phyloP scores from a whole-genome alignment of 768 basidiomycete species.

The Leccinum sublutescens region DNA sequence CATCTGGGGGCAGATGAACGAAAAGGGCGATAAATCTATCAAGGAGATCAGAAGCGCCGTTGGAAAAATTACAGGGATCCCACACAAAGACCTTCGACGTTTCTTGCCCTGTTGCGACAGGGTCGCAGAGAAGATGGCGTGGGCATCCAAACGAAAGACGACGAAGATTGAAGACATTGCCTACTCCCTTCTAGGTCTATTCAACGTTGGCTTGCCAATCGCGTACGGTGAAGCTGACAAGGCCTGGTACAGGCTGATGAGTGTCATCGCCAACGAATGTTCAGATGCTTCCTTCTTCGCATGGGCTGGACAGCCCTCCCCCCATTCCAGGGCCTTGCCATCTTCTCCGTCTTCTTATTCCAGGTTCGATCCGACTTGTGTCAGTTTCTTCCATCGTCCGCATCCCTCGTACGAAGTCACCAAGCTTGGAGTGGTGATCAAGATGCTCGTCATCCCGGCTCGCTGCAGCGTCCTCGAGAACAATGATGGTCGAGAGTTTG shows the following conservation, averaged over 20 bases:
- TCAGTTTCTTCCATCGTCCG: background rate
- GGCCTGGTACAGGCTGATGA: slow-evolving; percentile 24
- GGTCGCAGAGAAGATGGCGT: slow-evolving; percentile 21
- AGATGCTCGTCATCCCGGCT: slow-evolving; percentile 10
- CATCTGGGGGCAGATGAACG: slow-evolving; percentile 1
- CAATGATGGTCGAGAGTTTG: slow-evolving; percentile 7
- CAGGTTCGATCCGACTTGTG: slow-evolving; percentile 2
- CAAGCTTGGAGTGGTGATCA: slow-evolving; percentile 14
- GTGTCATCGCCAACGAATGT: slow-evolving; percentile 13
- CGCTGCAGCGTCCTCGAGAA: slow-evolving; percentile 14
- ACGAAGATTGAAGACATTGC: slow-evolving; percentile 24
- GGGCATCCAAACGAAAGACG: slow-evolving; percentile 27
- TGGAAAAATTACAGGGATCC: slow-evolving; percentile 13
- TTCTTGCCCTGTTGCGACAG: slow-evolving; percentile 12
- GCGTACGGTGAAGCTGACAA: slow-evolving; percentile 24
- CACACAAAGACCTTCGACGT: slow-evolving; percentile 6
- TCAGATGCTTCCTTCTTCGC: slow-evolving; percentile 12
- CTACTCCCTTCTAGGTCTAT: slow-evolving; percentile 25
- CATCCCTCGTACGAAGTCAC: slow-evolving; percentile 15
- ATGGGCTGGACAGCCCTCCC: slow-evolving; percentile 13
- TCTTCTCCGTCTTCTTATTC: slow-evolving; percentile 11
- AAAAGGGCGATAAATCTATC: slow-evolving; percentile 11
- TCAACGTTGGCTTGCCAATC: slow-evolving; percentile 23
- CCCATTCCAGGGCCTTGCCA: slow-evolving; percentile 12
- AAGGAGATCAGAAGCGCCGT: slow-evolving; percentile 11